Evolutionary conservation across 1,139 yeast species (phyloP), one percentile per base, ranked within the genome.

Genomic region (Geotrichum fermentans): DNA sequence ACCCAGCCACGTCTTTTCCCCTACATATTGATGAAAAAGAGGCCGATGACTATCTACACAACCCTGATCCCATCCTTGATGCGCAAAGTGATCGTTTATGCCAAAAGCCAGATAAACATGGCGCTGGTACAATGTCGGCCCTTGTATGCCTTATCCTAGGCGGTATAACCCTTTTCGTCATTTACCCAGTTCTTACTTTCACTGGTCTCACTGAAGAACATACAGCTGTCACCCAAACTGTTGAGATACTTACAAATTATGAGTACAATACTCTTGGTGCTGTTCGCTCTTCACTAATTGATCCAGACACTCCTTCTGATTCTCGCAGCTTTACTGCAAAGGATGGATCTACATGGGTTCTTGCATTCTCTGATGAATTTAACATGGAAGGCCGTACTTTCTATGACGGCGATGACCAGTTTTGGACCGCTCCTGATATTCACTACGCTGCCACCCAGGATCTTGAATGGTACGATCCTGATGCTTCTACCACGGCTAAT

Each of bases 61-160:
- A 89, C 66, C 97, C 96, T 0, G 96, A 89, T 63, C 96, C 96
- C 10, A 83, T 88, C 37, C 80, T 78, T 43, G 97, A 89, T 65
- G 95, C 94, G 16, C 76, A 81, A 54, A 78, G 82, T 59, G 94
- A 86, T 56, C 82, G 68, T 77, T 72, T 65, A 59, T 41, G 72
- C 74, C 56, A 78, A 77, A 56, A 87, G 80, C 20, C 70, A 75
- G 61, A 71, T 56, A 53, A 57, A 35, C 62, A 73, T 16, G 73
- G 73, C 3, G 55, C 59, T 55, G 59, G 61, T 16, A 58, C 66
- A 20, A 47, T 70, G 7, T 43, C 76, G 16, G 92, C 94, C 18
- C 63, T 87, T 34, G 40, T 81, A 3, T 58, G 72, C 1, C 68
- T 89, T 40, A 67, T 78, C 11, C 47, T 80, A 4, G 95, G 82